Evolutionary conservation across 2,329 filamentous ascomycete species (phyloP).

Genomic region (Alternaria hordeiaustralica): DNA sequence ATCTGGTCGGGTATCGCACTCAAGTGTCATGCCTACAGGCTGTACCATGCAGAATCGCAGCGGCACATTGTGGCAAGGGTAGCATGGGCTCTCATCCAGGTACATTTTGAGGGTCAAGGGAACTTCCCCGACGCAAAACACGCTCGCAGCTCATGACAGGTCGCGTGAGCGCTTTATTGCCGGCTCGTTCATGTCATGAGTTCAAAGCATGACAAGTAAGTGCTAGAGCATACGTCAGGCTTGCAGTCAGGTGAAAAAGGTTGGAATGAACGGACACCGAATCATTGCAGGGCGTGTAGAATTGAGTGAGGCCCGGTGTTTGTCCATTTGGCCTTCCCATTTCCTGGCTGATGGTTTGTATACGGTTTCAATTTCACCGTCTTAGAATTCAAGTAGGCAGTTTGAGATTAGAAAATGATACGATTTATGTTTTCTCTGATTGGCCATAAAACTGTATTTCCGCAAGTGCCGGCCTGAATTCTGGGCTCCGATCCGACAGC

Average conservation of each 20-base stretch:
- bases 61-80: slow-evolving; percentile 14
- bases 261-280: neutral
- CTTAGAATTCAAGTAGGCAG: neutral
- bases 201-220: neutral
- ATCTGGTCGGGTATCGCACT: neutral
- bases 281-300: neutral
- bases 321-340: slow-evolving; percentile 29
- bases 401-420: neutral
- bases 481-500: neutral
- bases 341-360: slow-evolving; percentile 15
- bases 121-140: slow-evolving; percentile 21
- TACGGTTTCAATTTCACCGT: neutral
- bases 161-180: slow-evolving; percentile 30
- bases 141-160: slow-evolving; percentile 29
- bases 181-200: slow-evolving; percentile 12
- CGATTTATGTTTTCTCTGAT: neutral
- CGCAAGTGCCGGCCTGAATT: neutral
- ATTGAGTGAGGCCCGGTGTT: neutral
- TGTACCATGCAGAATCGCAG: slow-evolving; percentile 8
- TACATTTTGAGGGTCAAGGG: slow-evolving; percentile 21
- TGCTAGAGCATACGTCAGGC: neutral
- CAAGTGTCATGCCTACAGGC: neutral
- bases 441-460: neutral
- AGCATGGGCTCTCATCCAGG: slow-evolving; percentile 26
- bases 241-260: neutral